Evolutionary conservation across 176 grass and related monocot genomes (phyloP).

Genomic region (maize (Zea mays)): DNA sequence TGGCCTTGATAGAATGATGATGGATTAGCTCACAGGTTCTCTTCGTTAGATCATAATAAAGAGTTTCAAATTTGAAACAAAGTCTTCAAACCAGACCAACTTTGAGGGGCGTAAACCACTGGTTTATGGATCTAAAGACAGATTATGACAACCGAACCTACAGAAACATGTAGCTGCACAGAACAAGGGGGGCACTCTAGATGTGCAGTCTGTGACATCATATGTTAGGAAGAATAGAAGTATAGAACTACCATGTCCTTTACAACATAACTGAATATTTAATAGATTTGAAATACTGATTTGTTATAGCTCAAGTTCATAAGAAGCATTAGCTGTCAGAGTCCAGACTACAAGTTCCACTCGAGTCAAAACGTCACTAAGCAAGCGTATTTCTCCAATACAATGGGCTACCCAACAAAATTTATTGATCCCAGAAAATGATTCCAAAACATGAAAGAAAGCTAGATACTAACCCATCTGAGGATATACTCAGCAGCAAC

Average conservation of each 20-base stretch:
- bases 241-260: conserved; percentile 4
- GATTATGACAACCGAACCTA: background rate
- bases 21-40: background rate
- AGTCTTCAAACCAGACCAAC: background rate
- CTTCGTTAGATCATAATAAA: background rate
- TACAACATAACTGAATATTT: background rate
- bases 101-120: background rate
- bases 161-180: background rate
- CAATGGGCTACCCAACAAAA: conserved; percentile 17
- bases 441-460: conserved; percentile 23
- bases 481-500: conserved; percentile 89
- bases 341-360: no score
- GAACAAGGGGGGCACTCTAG: conserved; percentile 15
- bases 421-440: background rate
- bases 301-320: no score
- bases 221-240: conserved; percentile 11
- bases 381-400: conserved; percentile 23
- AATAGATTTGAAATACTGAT: no score
- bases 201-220: background rate
- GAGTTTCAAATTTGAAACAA: background rate
- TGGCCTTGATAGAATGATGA: background rate
- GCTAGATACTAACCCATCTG: conserved; percentile 65
- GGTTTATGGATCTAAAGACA: background rate
- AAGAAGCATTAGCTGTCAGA: no score
- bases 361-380: background rate